phyloP scores from a whole-genome alignment of 148 eudicot genomes.

The Fagopyrum esculentum region DNA sequence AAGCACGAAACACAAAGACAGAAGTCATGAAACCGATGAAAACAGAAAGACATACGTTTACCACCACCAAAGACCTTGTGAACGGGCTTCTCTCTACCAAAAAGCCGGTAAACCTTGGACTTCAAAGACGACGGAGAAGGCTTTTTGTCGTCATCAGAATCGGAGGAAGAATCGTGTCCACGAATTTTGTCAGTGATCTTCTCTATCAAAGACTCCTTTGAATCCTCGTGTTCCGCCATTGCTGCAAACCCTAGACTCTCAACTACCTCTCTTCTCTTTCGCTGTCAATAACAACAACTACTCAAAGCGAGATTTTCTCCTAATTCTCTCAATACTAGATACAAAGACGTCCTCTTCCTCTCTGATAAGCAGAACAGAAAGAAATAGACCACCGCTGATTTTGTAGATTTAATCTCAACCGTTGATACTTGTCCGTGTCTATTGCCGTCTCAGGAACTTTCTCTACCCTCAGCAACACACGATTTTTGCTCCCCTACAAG shows the following conservation, averaged over 20 bases:
- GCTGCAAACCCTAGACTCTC: constrained; percentile 27
- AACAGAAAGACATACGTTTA: constrained; percentile 41
- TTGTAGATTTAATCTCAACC: background rate
- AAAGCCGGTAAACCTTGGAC: constrained; percentile 44
- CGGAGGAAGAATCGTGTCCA: constrained; percentile 41
- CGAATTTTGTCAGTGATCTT: constrained; percentile 51
- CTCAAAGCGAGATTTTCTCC: constrained; percentile 1
- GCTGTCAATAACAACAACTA: background rate
- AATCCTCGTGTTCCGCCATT: constrained; percentile 45
- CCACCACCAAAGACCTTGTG: constrained; percentile 82
- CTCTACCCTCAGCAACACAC: background rate
- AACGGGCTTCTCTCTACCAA: constrained; percentile 64
- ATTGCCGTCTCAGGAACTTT: background rate
- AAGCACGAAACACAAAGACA: constrained; percentile 1
- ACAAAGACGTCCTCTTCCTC: background rate
- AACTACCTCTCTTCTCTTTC: background rate
- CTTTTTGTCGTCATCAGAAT: constrained; percentile 35
- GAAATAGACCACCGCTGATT: background rate
- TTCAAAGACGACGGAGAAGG: constrained; percentile 29
- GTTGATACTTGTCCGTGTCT: constrained; percentile 1
- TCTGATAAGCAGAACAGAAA: background rate
- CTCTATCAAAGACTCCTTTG: constrained; percentile 37
- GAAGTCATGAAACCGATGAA: background rate
- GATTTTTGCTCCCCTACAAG: background rate
- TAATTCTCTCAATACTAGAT: background rate